These are phyloP conservation scores for Adansonia digitata DNA, from an alignment of 345 rosid genomes.

Conservation along the genomic window DNA sequence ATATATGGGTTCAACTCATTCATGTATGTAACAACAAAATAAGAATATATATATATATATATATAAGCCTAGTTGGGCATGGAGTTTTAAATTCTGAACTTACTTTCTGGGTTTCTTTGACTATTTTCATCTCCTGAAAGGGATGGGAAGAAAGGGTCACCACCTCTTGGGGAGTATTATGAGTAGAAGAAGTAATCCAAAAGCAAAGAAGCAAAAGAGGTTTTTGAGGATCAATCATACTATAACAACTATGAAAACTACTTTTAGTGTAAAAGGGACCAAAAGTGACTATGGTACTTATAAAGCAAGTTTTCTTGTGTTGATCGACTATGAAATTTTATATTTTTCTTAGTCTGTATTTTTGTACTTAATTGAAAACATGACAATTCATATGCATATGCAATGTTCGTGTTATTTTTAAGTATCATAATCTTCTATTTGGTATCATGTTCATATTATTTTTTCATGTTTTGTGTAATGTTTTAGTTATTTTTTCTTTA, in stretches of 20 bases:
- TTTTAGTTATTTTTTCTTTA: no score
- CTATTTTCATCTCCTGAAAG: background rate
- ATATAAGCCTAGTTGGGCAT: background rate
- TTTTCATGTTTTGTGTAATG: no score
- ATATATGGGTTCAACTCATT: background rate
- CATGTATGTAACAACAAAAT: background rate
- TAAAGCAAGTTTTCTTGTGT: conserved; percentile 10
- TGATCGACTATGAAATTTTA: background rate
- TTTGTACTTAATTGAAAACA: background rate
- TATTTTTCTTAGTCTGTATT: background rate
- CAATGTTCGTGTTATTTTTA: no score
- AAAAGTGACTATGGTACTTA: background rate
- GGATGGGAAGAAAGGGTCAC: conserved; percentile 1
- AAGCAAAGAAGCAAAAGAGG: background rate
- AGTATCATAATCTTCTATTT: no score
- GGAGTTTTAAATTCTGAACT: background rate
- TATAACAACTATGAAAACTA: background rate
- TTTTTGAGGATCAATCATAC: background rate
- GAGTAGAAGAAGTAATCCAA: conserved; percentile 1
- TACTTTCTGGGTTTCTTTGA: background rate
- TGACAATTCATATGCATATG: no score
- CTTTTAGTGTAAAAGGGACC: background rate
- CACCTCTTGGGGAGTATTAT: conserved; percentile 1
- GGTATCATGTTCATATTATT: no score
- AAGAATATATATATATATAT: background rate